Conservation (phyloP, 2,329 filamentous ascomycete species). For the Aspergillus sp. region DNA sequence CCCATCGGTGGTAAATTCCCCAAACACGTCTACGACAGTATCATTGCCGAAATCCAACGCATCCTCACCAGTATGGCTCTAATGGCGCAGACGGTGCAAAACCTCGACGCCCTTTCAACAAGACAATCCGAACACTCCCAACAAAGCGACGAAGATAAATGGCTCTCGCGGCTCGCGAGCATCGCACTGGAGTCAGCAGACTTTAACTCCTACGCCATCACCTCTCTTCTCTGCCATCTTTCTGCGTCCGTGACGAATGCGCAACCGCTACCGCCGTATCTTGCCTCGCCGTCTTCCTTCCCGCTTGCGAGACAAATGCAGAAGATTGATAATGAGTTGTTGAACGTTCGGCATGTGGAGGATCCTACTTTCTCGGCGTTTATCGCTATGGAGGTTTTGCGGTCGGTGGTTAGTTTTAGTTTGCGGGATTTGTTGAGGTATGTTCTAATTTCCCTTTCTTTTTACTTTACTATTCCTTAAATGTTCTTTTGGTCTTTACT, state of each 20-base stretch:
- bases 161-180: conserved; percentile 55
- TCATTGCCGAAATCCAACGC: conserved; percentile 51
- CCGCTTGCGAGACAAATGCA: conserved; percentile 55
- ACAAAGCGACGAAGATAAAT: conserved; percentile 37
- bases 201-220: conserved; percentile 47
- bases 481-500: not conserved
- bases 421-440: conserved; percentile 25
- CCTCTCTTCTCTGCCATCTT: conserved; percentile 60
- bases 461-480: not conserved
- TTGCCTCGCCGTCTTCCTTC: conserved; percentile 57
- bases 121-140: not conserved
- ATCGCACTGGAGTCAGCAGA: conserved; percentile 52
- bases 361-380: conserved; percentile 70
- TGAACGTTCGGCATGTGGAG: conserved; percentile 59
- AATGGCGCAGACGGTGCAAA: conserved; percentile 57
- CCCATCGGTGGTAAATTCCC: conserved; percentile 70
- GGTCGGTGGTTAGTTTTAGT: conserved; percentile 25
- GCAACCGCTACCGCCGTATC: conserved; percentile 64
- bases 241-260: conserved; percentile 61
- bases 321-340: conserved; percentile 51
- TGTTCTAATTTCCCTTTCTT: not conserved
- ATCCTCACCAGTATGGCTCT: conserved; percentile 60
- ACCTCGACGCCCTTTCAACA: conserved; percentile 33
- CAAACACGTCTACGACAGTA: conserved; percentile 55
- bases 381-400: conserved; percentile 61